Evolutionary conservation across 768 basidiomycete genomes (phyloP), one percentile per base, ranked within the genome.

Genomic region (Mycena vitilis): DNA sequence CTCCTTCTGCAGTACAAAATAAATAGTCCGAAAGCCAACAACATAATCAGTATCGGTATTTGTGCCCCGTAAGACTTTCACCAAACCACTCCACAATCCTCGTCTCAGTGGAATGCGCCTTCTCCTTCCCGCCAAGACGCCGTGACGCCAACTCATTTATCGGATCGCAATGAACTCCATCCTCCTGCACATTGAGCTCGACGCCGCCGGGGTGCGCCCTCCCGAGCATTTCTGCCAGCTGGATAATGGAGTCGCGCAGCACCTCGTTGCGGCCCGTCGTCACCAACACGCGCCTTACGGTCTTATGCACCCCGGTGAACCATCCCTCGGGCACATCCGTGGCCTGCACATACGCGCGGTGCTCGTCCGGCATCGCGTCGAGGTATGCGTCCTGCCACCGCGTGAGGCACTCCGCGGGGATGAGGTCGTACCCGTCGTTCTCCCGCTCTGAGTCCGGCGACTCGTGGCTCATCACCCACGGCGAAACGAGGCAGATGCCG

Each of bases 401-500:
- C 5, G n/a, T 7, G 4, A 66, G 49, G 18, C 12, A 30, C 16
- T 23, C 38, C 13, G 49, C 22, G 15, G 63, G 63, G 2, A 58
- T 38, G 10, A 66, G 22, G 44, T 66, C 65, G 23, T 36, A 54
- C 2, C 51, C 30, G 25, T 60, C 65, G 34, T 66, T 37, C 7
- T 42, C 20, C 38, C 8, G 6, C 13, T 40, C 38, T 6, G 38
- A 40, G 4, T 49, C 44, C 23, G 23, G 8, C 23, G 23, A 30
- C 4, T 34, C 11, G 38, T 36, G 30, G 36, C 38, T 22, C 64
- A 58, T 38, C 15, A 16, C n/a, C 67, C 67, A 68, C 15, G 68
- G 68, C 18, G 62, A 69, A 2, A 69, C 53, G 11, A 69, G 37
- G 57, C 68, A 69, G 3, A 62, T 25, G 9, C 67, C 67, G 13